Evolutionary conservation across 495 filamentous ascomycete species (phyloP), one percentile per base, ranked within the genome.

Genomic region (Hypoxylon fragiforme): DNA sequence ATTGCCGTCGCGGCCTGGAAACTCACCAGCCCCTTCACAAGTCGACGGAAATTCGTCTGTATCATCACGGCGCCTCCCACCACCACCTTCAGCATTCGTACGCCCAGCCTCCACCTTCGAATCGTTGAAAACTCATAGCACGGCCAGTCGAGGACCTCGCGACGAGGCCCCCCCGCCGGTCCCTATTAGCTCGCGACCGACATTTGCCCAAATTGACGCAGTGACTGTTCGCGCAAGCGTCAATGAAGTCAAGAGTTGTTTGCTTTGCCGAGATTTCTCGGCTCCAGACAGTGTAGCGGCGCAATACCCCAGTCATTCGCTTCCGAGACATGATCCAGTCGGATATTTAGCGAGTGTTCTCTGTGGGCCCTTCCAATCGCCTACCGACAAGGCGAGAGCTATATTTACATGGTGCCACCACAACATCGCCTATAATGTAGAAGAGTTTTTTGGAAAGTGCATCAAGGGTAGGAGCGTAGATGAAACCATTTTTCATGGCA

Each of bases 361-460:
- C 18, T 92, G 89, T 40, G 68, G 77, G 6, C 90, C 90, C 1
- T 97, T 97, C 66, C 70, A 82, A 4, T 94, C 88, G 1, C 57
- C 69, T 0, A 96, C 92, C 2, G 94, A 97, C 67, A 96, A 95
- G 70, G 92, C 94, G 8, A 82, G 94, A 12, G 87, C 79, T 7
- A 87, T 98, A 50, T 98, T 98, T 69, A 89, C 90, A 6, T 98
- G 92, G 94, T 79, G 90, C 38, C 94, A 97, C 69, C 86, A 98
- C 70, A 97, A 97, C 63, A 83, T 98, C 52, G 74, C 75, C 37
- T 98, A 98, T 71, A 88, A 98, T 68, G 77, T 81, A 3, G 72
- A 82, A 28, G 77, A 82, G 34, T 94, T 96, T 75, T 91, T 92
- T 67, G 81, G 78, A 50, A 77, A 84, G 35, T 81, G 70, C 45